Evolutionary conservation across 371 early-diverging fungal genomes (phyloP).

Genomic region (Mucor piriformis): DNA sequence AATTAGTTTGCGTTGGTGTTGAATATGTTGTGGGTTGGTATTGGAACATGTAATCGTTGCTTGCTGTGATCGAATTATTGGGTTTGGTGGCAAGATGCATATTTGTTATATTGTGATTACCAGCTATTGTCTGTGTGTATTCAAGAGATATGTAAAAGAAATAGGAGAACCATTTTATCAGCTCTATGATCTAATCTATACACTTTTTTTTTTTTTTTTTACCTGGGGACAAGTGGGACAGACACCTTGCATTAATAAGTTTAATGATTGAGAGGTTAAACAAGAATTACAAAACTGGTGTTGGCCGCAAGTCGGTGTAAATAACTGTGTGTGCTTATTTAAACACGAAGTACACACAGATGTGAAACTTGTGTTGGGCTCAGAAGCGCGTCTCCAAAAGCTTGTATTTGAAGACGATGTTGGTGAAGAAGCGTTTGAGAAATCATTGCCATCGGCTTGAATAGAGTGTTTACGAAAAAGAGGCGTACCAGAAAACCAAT

Average conservation of each 20-base stretch:
- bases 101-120: not conserved
- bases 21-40: not conserved
- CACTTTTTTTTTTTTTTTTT: not conserved
- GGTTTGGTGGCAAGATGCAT: conserved; percentile 1
- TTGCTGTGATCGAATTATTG: conserved; percentile 1
- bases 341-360: conserved; percentile 6
- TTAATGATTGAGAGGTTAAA: conserved; percentile 5
- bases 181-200: not conserved
- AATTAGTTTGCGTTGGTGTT: not conserved
- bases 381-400: conserved; percentile 12
- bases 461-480: conserved; percentile 30
- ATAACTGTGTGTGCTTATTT: not conserved
- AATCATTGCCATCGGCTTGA: conserved; percentile 19
- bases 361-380: conserved; percentile 3
- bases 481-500: conserved; percentile 10
- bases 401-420: not conserved
- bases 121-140: not conserved
- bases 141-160: not conserved
- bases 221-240: conserved; percentile 32
- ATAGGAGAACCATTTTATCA: not conserved
- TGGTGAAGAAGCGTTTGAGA: not conserved
- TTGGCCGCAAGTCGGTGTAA: conserved; percentile 10
- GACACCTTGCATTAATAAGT: conserved; percentile 5
- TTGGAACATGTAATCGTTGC: not conserved
- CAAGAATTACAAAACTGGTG: conserved; percentile 28